Evolutionary conservation across 495 filamentous ascomycete genomes (phyloP), one percentile per base, ranked within the genome.

Genomic region (Cladorrhinum samala): DNA sequence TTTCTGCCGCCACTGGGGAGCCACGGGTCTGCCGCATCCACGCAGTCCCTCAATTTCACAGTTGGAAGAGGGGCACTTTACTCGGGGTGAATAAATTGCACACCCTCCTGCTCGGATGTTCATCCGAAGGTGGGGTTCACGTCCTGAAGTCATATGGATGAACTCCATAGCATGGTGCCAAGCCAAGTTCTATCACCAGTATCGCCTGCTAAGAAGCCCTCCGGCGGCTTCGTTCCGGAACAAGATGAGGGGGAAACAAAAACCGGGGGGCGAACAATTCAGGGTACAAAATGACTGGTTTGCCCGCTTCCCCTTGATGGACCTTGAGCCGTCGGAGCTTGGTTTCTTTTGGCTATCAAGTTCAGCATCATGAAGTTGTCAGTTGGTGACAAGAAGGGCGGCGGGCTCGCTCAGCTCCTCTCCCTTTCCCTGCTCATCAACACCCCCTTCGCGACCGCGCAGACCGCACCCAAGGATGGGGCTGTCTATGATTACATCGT

Each of bases 401-500:
- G 27, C 5, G 27, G 27, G 11, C 27, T 33, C 11, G 27, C 11
- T 11, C 27, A 33, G 11, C 27, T 33, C 1, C 42, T 53, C 13
- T 49, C 56, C 2, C 45, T 55, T 13, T 27, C 49, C 16, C 49
- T 59, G 14, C 13, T 52, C 4, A 19, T 50, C 11, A 39, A 40
- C 17, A 18, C 23, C 21, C 41, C 45, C 3, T 33, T 48, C 14
- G 14, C 57, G 1, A 24, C 40, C 14, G 50, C 57, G 9, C 52
- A 50, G 25, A 37, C 40, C 42, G 41, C 46, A 17, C 50, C 53
- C 2, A 7, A 21, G 13, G 49, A 54, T 36, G 46, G 43, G n/a
- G 53, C 46, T 11, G 41, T 65, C 60, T 70, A 70, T 42, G 67
- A 70, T 58, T 70, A 70, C 58, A 59, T 70, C n/a, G 64, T 70